These are phyloP conservation scores for Fomitopsis schrenkii DNA, from an alignment of 1,284 basidiomycete genomes.

Conservation along the genomic window DNA sequence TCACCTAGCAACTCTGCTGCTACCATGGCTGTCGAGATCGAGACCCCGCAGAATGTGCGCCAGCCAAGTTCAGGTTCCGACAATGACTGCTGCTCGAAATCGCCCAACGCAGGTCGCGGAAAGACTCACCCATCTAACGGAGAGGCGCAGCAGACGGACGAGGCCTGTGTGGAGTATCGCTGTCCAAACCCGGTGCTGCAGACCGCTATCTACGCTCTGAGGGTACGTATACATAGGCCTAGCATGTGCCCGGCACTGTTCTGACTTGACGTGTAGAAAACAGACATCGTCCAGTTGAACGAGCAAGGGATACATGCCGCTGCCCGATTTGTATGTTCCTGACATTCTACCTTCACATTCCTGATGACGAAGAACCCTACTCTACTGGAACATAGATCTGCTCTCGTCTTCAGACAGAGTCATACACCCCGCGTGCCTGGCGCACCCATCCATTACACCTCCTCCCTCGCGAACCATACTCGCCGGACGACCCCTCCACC, in stretches of 20 bases:
- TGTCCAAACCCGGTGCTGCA: background rate
- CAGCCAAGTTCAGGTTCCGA: no score
- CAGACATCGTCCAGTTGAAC: slow-evolving; percentile 14
- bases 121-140: background rate
- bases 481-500: slow-evolving; percentile 47
- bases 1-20: background rate
- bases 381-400: slow-evolving; percentile 46
- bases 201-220: background rate
- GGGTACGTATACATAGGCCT: background rate
- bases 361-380: background rate
- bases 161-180: background rate
- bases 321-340: slow-evolving; percentile 12
- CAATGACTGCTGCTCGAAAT: no score
- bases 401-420: slow-evolving; percentile 49
- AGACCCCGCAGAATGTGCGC: no score
- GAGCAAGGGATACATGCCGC: slow-evolving; percentile 11
- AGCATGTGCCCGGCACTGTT: background rate
- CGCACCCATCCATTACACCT: slow-evolving; percentile 73
- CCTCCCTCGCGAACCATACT: slow-evolving; percentile 59
- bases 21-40: no score
- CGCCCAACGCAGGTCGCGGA: background rate
- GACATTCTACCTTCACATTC: background rate
- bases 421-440: slow-evolving; percentile 76
- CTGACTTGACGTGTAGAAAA: slow-evolving; percentile 4
- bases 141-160: background rate